These are phyloP conservation scores for Fusarium floridanum DNA, from an alignment of 2,329 filamentous ascomycete genomes.

Conservation along the genomic window DNA sequence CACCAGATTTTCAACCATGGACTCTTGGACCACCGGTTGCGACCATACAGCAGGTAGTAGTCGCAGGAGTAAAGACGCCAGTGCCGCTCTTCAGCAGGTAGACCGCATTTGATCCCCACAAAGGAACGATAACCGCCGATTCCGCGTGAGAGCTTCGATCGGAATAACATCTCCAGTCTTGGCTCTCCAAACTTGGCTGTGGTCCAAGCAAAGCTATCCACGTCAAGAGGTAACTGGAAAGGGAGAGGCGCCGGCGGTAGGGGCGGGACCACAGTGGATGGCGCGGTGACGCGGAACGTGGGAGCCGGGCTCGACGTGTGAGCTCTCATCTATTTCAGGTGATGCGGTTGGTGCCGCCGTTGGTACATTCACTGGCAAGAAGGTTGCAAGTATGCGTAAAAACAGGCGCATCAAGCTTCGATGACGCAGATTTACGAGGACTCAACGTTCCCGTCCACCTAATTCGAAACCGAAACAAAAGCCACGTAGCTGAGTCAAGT, in stretches of 20 bases:
- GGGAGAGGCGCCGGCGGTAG: constrained; percentile 33
- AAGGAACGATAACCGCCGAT: constrained; percentile 24
- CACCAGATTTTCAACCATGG: constrained; percentile 12
- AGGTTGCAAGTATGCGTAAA: constrained; percentile 3
- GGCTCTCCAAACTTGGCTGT: constrained; percentile 16
- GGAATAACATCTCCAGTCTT: constrained; percentile 18
- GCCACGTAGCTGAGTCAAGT: constrained; percentile 16
- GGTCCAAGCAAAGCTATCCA: constrained; percentile 22
- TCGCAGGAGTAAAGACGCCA: background rate
- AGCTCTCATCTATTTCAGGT: constrained; percentile 26
- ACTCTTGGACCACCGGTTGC: background rate
- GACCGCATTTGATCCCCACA: constrained; percentile 6
- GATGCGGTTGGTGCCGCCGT: constrained; percentile 19
- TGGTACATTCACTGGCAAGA: background rate
- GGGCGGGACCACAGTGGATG: constrained; percentile 16
- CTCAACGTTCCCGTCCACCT: constrained; percentile 15
- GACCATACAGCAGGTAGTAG: background rate
- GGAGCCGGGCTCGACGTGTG: constrained; percentile 4
- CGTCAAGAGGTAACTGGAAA: constrained; percentile 28
- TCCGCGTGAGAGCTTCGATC: constrained; percentile 22
- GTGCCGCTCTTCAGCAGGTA: background rate
- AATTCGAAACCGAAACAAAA: constrained; percentile 24
- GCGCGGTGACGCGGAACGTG: constrained; percentile 17
- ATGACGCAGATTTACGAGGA: constrained; percentile 11
- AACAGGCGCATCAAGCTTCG: constrained; percentile 11